Base-by-base conservation (phyloP, 2,329 filamentous ascomycete species). In the Colletotrichum eremochloae region DNA sequence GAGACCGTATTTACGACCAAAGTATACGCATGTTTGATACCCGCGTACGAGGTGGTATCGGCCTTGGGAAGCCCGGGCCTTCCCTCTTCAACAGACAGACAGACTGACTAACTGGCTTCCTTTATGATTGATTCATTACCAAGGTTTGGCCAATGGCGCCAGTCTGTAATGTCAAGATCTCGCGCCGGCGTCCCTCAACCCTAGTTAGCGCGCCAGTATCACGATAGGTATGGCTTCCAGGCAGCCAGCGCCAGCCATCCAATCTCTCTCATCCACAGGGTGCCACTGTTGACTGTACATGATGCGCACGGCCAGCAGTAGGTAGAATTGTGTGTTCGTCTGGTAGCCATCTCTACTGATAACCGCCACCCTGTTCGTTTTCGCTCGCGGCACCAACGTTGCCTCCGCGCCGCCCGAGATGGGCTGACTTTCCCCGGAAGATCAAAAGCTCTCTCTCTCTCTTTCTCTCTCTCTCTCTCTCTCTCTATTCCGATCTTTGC, bases 121-220 rank as follows among this genome's bases (percentile, higher is more conserved):
- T 24, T 24, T 50, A 11, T 42, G 11, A n/a, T 31, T 57, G 36
- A 14, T 14, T 46, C 48, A 20, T 24, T 44, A 36, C 56, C 63
- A 60, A 63, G 36, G 68, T 71, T 71, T 44, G 68, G 48, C 63
- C 40, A 33, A 61, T 40, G 56, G 48, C 50, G 65, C 57, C 69
- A 60, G 63, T 65, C 67, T 50, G 58, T 64, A 65, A 69, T 48
- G 60, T 69, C 60, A 69, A 69, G 53, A 64, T 24, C 52, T 60
- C 24, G 24, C 24, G 24, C 24, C 58, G 58, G 57, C 29, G 36
- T 52, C 52, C 24, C 46, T 56, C 64, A 42, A 38, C n/a, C n/a
- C 8, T 40, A n/a, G 24, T 38, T 55, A 67, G 63, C 63, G 63
- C 36, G 31, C 38, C 3, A 57, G 42, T 9, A 15, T 40, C 53